phyloP scores from a whole-genome alignment of 2,329 filamentous ascomycete genomes.

The Knufia fluminis region DNA sequence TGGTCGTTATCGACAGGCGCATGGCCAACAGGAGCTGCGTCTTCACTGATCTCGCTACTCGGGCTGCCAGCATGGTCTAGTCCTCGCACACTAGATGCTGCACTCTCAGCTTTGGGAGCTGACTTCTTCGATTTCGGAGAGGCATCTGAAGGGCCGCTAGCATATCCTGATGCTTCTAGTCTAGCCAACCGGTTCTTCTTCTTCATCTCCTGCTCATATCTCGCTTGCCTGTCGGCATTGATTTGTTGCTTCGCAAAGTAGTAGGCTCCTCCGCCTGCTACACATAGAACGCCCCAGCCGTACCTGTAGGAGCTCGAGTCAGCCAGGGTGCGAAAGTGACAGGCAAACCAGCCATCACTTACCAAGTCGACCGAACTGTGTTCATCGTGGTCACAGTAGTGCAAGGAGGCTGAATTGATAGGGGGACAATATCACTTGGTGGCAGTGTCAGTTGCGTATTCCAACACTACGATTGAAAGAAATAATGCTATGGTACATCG shows the following conservation, averaged over 20 bases:
- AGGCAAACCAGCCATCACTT: constrained; percentile 26
- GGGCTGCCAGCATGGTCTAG: constrained; percentile 53
- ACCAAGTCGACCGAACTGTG: constrained; percentile 53
- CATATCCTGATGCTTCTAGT: constrained; percentile 27
- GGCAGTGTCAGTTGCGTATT: too few relatives aligned
- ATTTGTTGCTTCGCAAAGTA: constrained; percentile 92
- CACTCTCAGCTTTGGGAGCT: constrained; percentile 23
- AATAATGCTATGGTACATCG: too few relatives aligned
- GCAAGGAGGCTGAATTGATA: too few relatives aligned
- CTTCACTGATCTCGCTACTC: constrained; percentile 61
- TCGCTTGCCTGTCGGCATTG: constrained; percentile 73
- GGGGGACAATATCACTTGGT: too few relatives aligned
- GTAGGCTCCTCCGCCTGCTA: constrained; percentile 84
- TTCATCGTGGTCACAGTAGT: too few relatives aligned
- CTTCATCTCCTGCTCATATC: constrained; percentile 62
- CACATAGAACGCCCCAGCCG: constrained; percentile 83
- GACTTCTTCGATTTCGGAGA: constrained; percentile 15
- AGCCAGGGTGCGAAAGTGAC: too few relatives aligned
- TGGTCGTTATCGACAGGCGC: constrained; percentile 63
- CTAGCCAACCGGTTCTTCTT: constrained; percentile 35
- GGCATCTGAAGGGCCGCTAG: constrained; percentile 11
- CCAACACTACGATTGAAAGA: too few relatives aligned
- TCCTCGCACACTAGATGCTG: constrained; percentile 26
- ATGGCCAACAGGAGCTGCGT: constrained; percentile 80
- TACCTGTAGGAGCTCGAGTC: constrained; percentile 48